Evolutionary conservation across 805 yeast genomes (phyloP), one percentile per base, ranked within the genome.

Genomic region (Wickerhamiella spandovensis): DNA sequence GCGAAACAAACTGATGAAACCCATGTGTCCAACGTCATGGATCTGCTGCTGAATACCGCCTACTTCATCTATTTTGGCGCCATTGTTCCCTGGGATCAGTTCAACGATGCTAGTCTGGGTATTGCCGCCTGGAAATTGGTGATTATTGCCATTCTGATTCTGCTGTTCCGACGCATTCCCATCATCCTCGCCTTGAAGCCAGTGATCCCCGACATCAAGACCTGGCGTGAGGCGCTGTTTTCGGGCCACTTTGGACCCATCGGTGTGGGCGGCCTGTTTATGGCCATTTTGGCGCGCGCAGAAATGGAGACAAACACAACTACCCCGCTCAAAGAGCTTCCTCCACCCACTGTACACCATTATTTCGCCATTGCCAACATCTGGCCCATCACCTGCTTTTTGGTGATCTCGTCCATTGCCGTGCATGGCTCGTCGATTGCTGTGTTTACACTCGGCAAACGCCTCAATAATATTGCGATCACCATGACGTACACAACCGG

Each of bases 231-330:
- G 64, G 96, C 96, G 0, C 63, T 88, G 2, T 89, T 89, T 65
- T 86, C 94, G 64, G 96, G 96, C 20, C 95, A 88, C 67, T 88
- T 89, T 65, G 97, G 97, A 17, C 96, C 97, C 1, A 85, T 89
- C 61, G 97, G 97, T 46, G 96, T 88, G 21, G 95, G 96, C 51
- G 95, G 95, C 1, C 72, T 88, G 7, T 87, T 84, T 65, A 90
- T 92, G 42, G 81, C 85, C 5, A 80, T 88, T 47, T 70, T 87
- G 54, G 86, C 95, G 0, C 76, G 90, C 54, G 76, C 79, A 9
- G 83, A 81, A 53, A 67, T 84, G 48, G 94, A 85, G 61, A 70
- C 75, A 21, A 68, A 62, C 4, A 76, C 74, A 24, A 76, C 75
- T 39, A 78, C 84, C 0, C 90, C 90, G 0, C 62, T 79, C 32